Percentiles rank a stretch among this genome's conserved stretches.
These are phyloP conservation scores for Acanthamoeba culbertsoni DNA, from an alignment of 208 protist species.

Conservation along the genomic window DNA sequence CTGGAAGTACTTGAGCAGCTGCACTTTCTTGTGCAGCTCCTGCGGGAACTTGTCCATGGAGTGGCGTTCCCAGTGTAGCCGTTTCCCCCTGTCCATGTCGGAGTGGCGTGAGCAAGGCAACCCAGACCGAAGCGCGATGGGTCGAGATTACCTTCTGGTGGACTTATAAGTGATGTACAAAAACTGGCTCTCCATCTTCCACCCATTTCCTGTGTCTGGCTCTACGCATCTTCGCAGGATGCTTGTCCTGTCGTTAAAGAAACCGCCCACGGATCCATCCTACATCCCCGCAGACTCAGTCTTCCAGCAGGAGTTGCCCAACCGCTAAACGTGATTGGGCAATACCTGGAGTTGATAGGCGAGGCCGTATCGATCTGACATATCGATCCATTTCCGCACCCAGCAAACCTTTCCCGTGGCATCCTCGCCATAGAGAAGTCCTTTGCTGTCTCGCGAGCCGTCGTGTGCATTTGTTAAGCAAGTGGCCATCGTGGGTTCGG, in stretches of 20 bases:
- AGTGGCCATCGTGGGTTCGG: not conserved
- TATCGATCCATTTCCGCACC: slow-evolving; percentile 93
- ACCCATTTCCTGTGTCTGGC: not conserved
- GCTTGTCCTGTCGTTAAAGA: slow-evolving; percentile 97
- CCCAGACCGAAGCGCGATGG: not conserved
- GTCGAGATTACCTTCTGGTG: not conserved
- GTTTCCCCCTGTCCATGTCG: not conserved
- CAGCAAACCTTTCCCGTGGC: slow-evolving; percentile 78
- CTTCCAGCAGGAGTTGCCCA: not conserved
- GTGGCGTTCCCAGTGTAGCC: not conserved
- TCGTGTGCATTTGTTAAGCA: too few relatives aligned
- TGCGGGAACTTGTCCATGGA: slow-evolving; percentile 82
- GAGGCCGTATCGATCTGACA: slow-evolving; percentile 97
- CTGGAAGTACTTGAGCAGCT: slow-evolving; percentile 95
- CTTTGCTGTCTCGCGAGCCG: too few relatives aligned
- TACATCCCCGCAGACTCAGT: too few relatives aligned
- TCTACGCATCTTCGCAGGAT: slow-evolving; percentile 82
- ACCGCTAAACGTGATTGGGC: not conserved
- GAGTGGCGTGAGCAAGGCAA: not conserved
- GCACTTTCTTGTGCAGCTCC: slow-evolving; percentile 95
- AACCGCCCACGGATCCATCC: slow-evolving; percentile 92
- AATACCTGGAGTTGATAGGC: slow-evolving; percentile 89
- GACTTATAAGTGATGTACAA: slow-evolving; percentile 27
- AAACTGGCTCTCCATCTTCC: slow-evolving; percentile 37
- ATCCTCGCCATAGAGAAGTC: not conserved